phyloP scores from a whole-genome alignment of 176 grass and related monocot genomes.

The Cenchrus purpureus region DNA sequence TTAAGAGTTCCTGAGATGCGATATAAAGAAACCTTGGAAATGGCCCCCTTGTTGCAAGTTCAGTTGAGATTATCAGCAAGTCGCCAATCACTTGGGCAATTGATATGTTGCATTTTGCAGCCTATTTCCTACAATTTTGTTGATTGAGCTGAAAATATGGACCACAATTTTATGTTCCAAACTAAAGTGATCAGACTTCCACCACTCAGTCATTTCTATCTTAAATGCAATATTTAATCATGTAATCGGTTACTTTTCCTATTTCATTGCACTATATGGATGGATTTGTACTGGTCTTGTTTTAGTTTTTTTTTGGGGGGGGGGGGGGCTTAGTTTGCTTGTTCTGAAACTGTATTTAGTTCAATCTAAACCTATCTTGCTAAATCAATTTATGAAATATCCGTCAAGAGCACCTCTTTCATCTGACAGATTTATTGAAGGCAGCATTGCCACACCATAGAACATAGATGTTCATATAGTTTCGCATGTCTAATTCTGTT shows the following conservation, averaged over 20 bases:
- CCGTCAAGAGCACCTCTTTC: neutral
- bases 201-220: neutral
- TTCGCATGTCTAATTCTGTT: neutral
- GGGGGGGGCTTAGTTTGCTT: neutral
- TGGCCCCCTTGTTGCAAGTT: no score
- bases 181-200: neutral
- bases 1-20: no score
- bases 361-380: neutral
- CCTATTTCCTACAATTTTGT: neutral
- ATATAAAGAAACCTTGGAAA: no score
- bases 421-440: neutral
- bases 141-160: neutral
- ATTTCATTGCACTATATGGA: neutral
- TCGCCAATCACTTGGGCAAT: neutral
- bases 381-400: neutral
- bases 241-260: neutral
- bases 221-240: neutral
- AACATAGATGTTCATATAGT: neutral
- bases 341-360: conserved; percentile 22
- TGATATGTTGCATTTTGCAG: neutral
- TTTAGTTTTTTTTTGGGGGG: neutral
- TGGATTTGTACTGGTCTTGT: neutral
- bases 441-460: neutral
- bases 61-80: no score
- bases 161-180: neutral